Evolutionary conservation across 495 filamentous ascomycete species (phyloP).

Genomic region (Aspergillus carlsbadensis): DNA sequence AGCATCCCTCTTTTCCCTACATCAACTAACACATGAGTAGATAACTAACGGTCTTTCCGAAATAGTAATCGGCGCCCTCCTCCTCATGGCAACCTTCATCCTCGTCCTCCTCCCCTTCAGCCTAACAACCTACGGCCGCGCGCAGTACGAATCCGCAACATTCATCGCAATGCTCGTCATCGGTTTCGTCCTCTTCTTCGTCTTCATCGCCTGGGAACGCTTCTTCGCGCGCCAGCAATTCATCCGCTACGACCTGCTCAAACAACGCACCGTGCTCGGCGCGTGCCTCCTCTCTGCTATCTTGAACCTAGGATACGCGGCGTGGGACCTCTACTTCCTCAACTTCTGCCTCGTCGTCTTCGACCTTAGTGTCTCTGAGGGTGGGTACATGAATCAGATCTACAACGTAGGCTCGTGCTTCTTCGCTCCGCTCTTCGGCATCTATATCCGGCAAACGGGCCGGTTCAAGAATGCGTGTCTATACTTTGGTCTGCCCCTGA

Average conservation of each 20-base stretch:
- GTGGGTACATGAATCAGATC: constrained; percentile 65
- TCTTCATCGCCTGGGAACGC: constrained; percentile 60
- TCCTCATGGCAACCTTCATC: constrained; percentile 58
- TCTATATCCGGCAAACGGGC: constrained; percentile 53
- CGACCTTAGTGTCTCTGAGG: constrained; percentile 51
- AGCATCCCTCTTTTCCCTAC: not conserved
- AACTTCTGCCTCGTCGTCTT: constrained; percentile 75
- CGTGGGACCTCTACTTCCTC: constrained; percentile 67
- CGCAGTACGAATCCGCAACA: constrained; percentile 48
- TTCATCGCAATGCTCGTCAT: constrained; percentile 59
- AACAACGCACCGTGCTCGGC: constrained; percentile 63
- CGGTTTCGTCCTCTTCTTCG: constrained; percentile 52
- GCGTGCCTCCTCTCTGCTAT: constrained; percentile 54
- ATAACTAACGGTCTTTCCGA: not conserved
- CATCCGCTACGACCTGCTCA: constrained; percentile 59
- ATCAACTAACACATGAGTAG: not conserved
- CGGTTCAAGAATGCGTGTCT: constrained; percentile 58
- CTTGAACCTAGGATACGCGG: constrained; percentile 63
- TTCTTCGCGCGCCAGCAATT: constrained; percentile 58
- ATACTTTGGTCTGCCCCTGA: constrained; percentile 63
- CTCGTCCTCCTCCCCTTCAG: constrained; percentile 66
- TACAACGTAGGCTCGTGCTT: constrained; percentile 71
- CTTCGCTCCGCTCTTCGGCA: constrained; percentile 59
- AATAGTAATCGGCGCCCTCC: constrained; percentile 52
- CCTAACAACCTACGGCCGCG: constrained; percentile 45